A percentile compares a stretch with the other conserved stretches of the same genome.
These are phyloP conservation scores for Daldinia caldariorum DNA, from an alignment of 495 filamentous ascomycete genomes.

Conservation along the genomic window DNA sequence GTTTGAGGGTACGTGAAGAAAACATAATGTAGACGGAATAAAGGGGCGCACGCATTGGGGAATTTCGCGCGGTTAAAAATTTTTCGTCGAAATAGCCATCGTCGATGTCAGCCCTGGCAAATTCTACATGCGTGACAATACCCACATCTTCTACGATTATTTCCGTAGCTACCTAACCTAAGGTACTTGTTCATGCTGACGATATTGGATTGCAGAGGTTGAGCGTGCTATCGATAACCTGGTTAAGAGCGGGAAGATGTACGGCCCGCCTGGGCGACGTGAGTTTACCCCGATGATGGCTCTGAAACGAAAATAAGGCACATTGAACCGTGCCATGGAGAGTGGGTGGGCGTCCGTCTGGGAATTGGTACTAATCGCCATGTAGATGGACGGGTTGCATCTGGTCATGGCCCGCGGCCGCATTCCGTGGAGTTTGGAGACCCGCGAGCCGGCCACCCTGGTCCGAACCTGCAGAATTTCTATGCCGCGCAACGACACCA, in stretches of 20 bases:
- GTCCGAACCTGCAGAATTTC: slow-evolving; percentile 88
- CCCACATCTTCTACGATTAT: background rate
- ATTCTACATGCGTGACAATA: slow-evolving; percentile 10
- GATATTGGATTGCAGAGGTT: slow-evolving; percentile 73
- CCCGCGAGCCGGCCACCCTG: slow-evolving; percentile 74
- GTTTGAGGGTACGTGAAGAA: slow-evolving; percentile 80
- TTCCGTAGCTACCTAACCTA: background rate
- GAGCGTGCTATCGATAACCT: slow-evolving; percentile 96
- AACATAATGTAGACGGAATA: background rate
- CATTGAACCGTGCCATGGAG: slow-evolving; percentile 11
- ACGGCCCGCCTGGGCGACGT: slow-evolving; percentile 76
- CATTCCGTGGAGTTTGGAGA: slow-evolving; percentile 86
- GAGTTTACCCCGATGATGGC: slow-evolving; percentile 69
- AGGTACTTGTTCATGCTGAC: slow-evolving; percentile 37
- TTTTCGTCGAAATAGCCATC: slow-evolving; percentile 7
- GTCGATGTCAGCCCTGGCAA: background rate
- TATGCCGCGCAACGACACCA: slow-evolving; percentile 94
- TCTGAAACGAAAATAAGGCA: slow-evolving; percentile 19
- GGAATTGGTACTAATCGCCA: slow-evolving; percentile 32
- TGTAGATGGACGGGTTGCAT: slow-evolving; percentile 56
- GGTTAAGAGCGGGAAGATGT: slow-evolving; percentile 94
- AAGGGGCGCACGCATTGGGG: background rate
- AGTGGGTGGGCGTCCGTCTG: slow-evolving; percentile 17
- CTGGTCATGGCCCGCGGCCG: slow-evolving; percentile 66
- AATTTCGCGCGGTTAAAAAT: slow-evolving; percentile 13